Base-by-base conservation (phyloP, 2,329 filamentous ascomycete species). In the Venturia oleaginea region DNA sequence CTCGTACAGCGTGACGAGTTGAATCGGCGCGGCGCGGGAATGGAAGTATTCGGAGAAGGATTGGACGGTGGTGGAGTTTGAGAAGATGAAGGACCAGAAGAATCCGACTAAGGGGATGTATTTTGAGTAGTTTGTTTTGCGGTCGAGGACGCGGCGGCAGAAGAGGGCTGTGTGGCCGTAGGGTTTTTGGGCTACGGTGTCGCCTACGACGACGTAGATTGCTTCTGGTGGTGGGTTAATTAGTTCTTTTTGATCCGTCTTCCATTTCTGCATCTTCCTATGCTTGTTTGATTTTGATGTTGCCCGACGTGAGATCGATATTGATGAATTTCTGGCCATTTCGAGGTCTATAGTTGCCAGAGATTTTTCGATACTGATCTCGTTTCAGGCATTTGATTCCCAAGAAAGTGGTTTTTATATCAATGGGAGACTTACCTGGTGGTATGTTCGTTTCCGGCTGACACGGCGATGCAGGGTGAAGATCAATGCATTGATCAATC, bases 1-100 rank as follows among this genome's bases (percentile, higher is more conserved):
- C n/a, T 60, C 59, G 15, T 60, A 43, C 34, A 60, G 2, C 2
- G 22, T 37, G 4, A 57, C 51, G 15, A 57, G 51, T 10, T 57
- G 51, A 34, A 3, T n/a, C 5, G 51, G 51, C 8, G 17, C 30
- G 5, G 51, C 51, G 8, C 51, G 51, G 5, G 51, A 15, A 13
- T 60, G 37, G n/a, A 60, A 60, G 40, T 40, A 60, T 13, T 60
- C 59, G 22, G 34, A 43, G 22, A 60, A n/a, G 34, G 37, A 40
- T 43, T 43, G 40, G 17, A 60, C 37, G 15, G 40, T 60, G 11
- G 37, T 43, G 37, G 59, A 40, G 11, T 30, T 60, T 43, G 59
- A 60, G 34, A 4, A 3, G 1, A n/a, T 60, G 24, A 40, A 60
- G 7, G 27, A 32, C 27, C 30, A 57, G 34, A 40, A 60, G 40